phyloP scores from a whole-genome alignment of 345 rosid genomes.

The Pugionium dolabratum region DNA sequence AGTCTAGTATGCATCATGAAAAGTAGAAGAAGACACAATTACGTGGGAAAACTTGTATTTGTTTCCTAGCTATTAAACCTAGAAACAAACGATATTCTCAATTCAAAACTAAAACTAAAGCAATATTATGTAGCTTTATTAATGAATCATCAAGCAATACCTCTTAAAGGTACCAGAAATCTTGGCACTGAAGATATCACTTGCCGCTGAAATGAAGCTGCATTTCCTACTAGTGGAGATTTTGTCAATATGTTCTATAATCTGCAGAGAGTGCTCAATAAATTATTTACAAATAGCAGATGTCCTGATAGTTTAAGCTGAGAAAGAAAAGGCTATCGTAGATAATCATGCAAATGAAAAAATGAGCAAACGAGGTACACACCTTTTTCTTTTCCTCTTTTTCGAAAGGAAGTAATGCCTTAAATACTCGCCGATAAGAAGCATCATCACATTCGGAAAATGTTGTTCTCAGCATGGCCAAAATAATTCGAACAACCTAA shows the following conservation, averaged over 20 bases:
- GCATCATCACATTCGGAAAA: conserved; percentile 73
- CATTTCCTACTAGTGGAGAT: conserved; percentile 65
- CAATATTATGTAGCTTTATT: neutral
- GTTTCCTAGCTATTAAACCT: conserved; percentile 8
- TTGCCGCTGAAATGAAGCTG: conserved; percentile 78
- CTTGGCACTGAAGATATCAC: conserved; percentile 83
- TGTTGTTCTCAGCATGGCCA: conserved; percentile 82
- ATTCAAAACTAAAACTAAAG: neutral
- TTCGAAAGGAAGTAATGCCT: conserved; percentile 80
- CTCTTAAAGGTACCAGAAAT: conserved; percentile 96
- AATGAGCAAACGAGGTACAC: conserved; percentile 10
- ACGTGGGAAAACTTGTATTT: neutral
- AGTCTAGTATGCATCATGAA: conserved; percentile 15
- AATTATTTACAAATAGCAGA: conserved; percentile 11
- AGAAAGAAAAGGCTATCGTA: neutral
- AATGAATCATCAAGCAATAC: conserved; percentile 47
- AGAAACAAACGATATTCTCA: conserved; percentile 1
- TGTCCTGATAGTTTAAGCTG: conserved; percentile 17
- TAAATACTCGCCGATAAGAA: conserved; percentile 80
- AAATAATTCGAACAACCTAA: conserved; percentile 74
- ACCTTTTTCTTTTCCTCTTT: conserved; percentile 90
- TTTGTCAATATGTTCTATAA: conserved; percentile 77
- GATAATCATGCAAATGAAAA: conserved; percentile 26
- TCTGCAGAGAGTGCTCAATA: conserved; percentile 41
- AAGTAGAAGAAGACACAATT: conserved; percentile 14